phyloP scores from a whole-genome alignment of 305 asterid genomes.

The Salvia sclarea region DNA sequence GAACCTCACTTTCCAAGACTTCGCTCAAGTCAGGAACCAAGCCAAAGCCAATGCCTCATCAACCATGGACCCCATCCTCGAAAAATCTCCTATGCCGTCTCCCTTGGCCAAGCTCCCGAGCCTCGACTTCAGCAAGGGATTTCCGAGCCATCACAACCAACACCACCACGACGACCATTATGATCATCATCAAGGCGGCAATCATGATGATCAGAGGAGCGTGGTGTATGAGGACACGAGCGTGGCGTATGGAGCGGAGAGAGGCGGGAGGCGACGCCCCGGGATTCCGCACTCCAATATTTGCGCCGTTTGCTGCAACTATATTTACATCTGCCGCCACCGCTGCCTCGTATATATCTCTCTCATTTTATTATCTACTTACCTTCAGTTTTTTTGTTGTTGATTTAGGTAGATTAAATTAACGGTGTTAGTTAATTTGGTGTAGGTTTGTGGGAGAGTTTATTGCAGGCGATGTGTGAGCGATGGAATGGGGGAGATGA shows the following conservation, averaged over 20 bases:
- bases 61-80: constrained; percentile 24
- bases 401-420: background rate
- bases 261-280: constrained; percentile 55
- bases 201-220: constrained; percentile 33
- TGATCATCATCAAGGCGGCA: constrained; percentile 1
- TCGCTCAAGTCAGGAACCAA: constrained; percentile 50
- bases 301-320: constrained; percentile 65
- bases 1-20: constrained; percentile 73
- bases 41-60: constrained; percentile 33
- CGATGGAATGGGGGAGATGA: constrained; percentile 84
- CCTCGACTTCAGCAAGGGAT: constrained; percentile 57
- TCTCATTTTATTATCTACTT: background rate
- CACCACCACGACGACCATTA: constrained; percentile 25
- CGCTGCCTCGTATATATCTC: constrained; percentile 68
- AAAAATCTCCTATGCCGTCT: constrained; percentile 18
- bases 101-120: constrained; percentile 55
- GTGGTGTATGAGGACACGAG: constrained; percentile 47
- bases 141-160: constrained; percentile 19
- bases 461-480: constrained; percentile 76
- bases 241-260: constrained; percentile 35
- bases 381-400: background rate
- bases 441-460: constrained; percentile 81
- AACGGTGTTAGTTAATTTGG: background rate
- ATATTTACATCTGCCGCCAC: constrained; percentile 60
- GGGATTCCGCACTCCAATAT: constrained; percentile 86